A percentile compares a stretch with the other conserved stretches of the same genome.
phyloP scores from a whole-genome alignment of 768 basidiomycete genomes.

The Calocybe gangraenosa region DNA sequence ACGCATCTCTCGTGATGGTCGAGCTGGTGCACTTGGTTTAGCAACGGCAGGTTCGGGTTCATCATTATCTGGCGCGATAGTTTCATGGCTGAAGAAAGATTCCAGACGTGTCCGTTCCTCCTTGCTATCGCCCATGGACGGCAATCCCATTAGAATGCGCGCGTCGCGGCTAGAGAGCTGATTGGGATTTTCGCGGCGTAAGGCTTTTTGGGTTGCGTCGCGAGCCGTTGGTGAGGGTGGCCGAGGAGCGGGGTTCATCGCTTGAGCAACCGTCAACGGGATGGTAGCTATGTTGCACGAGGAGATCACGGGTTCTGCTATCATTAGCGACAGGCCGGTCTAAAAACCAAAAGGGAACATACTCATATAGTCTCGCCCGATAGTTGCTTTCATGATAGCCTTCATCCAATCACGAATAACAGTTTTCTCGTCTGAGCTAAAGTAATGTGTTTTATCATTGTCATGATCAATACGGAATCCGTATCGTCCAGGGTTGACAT shows the following conservation, averaged over 20 bases:
- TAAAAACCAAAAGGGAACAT: conserved; percentile 24
- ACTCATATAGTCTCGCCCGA: conserved; percentile 91
- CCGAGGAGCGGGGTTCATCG: conserved; percentile 93
- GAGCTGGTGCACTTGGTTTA: conserved; percentile 37
- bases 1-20: conserved; percentile 66
- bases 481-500: conserved; percentile 86
- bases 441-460: conserved; percentile 79
- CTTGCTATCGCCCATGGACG: conserved; percentile 30
- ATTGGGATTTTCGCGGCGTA: conserved; percentile 81
- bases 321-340: conserved; percentile 14
- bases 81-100: conserved; percentile 50
- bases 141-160: conserved; percentile 65
- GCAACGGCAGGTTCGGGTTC: conserved; percentile 18
- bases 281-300: conserved; percentile 97
- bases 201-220: conserved; percentile 82
- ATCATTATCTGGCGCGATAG: conserved; percentile 19
- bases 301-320: conserved; percentile 84
- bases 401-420: conserved; percentile 99
- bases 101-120: conserved; percentile 49
- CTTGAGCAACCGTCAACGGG: conserved; percentile 89
- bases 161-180: conserved; percentile 80
- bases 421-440: conserved; percentile 85
- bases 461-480: conserved; percentile 95
- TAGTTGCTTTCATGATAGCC: conserved; percentile 98
- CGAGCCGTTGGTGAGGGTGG: conserved; percentile 90